Evolutionary conservation across 2,329 filamentous ascomycete genomes (phyloP), one percentile per base, ranked within the genome.

Genomic region (Apiospora malaysiana): DNA sequence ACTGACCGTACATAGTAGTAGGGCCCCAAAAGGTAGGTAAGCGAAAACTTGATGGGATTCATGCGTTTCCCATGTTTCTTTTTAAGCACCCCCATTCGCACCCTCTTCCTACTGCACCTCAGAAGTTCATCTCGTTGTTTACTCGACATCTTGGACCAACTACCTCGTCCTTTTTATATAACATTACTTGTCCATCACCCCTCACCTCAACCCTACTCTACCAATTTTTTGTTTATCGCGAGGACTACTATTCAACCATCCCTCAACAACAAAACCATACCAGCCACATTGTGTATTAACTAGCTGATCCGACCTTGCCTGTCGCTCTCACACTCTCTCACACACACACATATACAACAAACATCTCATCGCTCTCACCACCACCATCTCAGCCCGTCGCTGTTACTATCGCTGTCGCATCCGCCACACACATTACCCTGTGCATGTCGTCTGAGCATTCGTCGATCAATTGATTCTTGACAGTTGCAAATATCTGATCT

Each of bases 1-100:
- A 9, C 27, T 7, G 23, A n/a, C 27, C 9, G 49, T 25, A 42
- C 40, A 42, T 2, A 42, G 40, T 42, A 42, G 40, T 9, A 18
- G 23, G 25, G 49, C 49, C 27, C 51, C 51, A 59, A 59, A 21
- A n/a, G 51, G 69, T 67, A 67, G 71, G 69, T 68, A 69, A 70
- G 69, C 71, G 67, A 72, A 70, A 72, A 72, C 71, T 72, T 63
- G 68, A 72, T 72, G 71, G 71, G 71, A 72, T 72, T 72, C 69
- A 72, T 72, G 71, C 71, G 37, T 70, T 72, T 72, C 69, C 71
- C 71, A 72, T 72, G 69, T 69, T 71, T 63, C 66, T 69, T 65
- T 72, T 70, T 69, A 70, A 72, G 56, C 56, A 63, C 56, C 40
- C 56, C 56, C 56, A 40, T 63, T 63, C 56, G 56, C 56, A 63